A percentile compares a stretch with the other conserved stretches of the same genome.
These are phyloP conservation scores for Penicillium sp. DNA, from an alignment of 2,329 filamentous ascomycete species.

Conservation along the genomic window DNA sequence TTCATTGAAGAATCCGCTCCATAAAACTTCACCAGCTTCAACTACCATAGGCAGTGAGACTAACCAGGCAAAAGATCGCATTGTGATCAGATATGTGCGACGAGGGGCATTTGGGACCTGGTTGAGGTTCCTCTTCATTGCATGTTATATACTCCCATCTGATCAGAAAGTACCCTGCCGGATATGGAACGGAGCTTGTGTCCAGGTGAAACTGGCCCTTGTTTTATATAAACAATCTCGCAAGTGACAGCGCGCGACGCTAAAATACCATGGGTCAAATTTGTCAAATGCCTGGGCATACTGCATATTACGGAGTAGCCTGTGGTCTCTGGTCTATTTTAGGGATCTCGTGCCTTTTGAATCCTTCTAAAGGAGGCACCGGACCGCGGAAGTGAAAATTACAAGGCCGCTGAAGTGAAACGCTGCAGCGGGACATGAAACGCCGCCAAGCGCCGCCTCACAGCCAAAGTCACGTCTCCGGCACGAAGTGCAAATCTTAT, in stretches of 20 bases:
- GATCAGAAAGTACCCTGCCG: neutral
- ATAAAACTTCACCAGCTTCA: slow-evolving; percentile 26
- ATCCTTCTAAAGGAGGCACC: neutral
- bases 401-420: neutral
- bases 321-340: no score
- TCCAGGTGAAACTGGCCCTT: neutral
- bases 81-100: neutral
- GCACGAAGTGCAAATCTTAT: neutral
- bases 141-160: neutral
- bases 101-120: fast-evolving
- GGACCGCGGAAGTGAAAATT: neutral
- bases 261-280: neutral
- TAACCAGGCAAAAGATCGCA: slow-evolving; percentile 3
- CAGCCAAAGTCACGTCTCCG: neutral
- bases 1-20: slow-evolving; percentile 31
- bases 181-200: neutral
- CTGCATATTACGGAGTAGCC: no score
- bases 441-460: neutral
- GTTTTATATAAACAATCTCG: neutral
- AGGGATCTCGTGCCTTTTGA: no score
- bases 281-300: no score
- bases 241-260: neutral
- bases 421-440: slow-evolving; percentile 5
- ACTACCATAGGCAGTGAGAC: slow-evolving; percentile 4
- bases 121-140: neutral